Evolutionary conservation across 768 basidiomycete genomes (phyloP), one percentile per base, ranked within the genome.

Genomic region (Leucosporidium creatinivorum): DNA sequence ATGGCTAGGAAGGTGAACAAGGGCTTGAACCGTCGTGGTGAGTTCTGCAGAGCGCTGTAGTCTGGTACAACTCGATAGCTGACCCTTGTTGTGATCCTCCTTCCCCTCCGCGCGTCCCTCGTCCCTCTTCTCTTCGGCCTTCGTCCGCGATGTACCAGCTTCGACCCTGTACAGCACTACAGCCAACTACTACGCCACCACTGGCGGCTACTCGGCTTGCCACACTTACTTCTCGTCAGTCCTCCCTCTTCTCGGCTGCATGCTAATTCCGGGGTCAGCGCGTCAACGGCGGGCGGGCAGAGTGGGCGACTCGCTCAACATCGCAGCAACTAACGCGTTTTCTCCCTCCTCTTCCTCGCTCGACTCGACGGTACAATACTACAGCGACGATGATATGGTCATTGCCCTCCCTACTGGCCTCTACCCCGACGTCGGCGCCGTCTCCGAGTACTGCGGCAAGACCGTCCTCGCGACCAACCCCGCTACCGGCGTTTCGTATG

Each of bases 381-480:
- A n/a, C 63, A 68, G 67, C 52, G 62, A 68, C 59, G 54, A 63
- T 25, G 67, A 68, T 59, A 39, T 61, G 47, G 54, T 69, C 33
- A 30, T 69, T 57, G 68, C 63, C 44, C 63, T 69, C n/a, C 59
- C 63, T 44, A 54, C 56, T 55, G 48, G 36, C 4, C 60, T 69
- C 55, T 69, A 65, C 63, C 31, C 48, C 9, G 51, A 65, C 55
- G 54, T 56, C 3, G 61, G 52, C 55, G 61, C 61, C 17, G 61
- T 58, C 19, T 58, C 54, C 26, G 36, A 39, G 7, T 51, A 51
- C 54, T 69, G 68, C 52, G 68, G 68, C 28, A 26, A 65, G 39
- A 19, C 47, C 8, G 68, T 69, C 33, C 39, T 62, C 26, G 25
- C 65, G 31, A 58, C 21, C 33, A 69, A 69, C 68, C n/a, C 68